Evolutionary conservation across 2,329 filamentous ascomycete genomes (phyloP).

Genomic region (Rosellinia necatrix): DNA sequence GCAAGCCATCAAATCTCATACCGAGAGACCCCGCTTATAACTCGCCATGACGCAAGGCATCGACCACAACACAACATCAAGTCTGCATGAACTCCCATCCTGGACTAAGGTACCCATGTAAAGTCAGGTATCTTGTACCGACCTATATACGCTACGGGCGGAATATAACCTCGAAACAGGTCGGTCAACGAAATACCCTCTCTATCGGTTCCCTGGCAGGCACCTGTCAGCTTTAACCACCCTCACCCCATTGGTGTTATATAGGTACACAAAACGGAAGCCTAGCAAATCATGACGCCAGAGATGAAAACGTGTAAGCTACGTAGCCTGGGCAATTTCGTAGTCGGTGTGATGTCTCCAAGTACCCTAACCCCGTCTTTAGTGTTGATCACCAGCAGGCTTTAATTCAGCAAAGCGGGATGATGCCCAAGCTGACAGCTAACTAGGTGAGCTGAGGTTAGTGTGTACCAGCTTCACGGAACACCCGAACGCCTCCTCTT

Average conservation of each 20-base stretch:
- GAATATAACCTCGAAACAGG: no score
- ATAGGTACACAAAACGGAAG: not conserved
- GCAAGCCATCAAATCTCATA: not conserved
- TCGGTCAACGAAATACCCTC: no score
- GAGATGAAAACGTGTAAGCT: conserved; percentile 6
- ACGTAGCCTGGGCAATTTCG: not conserved
- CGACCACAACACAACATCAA: not conserved
- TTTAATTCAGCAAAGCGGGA: conserved; percentile 14
- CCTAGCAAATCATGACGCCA: not conserved
- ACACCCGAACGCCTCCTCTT: not conserved
- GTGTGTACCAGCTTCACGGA: conserved; percentile 22
- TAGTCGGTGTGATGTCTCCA: not conserved
- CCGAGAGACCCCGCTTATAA: not conserved
- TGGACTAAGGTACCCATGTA: not conserved
- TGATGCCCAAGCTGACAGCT: conserved; percentile 3
- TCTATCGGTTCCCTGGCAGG: no score
- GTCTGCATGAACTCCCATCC: conserved; percentile 1
- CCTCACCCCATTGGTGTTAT: not conserved
- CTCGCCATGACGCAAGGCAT: conserved; percentile 1
- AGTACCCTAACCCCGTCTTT: not conserved
- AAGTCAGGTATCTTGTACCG: no score
- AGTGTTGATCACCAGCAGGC: conserved; percentile 5
- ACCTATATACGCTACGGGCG: not conserved
- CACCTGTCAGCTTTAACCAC: no score
- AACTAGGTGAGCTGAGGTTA: no score